Evolutionary conservation across 1,284 basidiomycete species (phyloP), one percentile per base, ranked within the genome.

Genomic region (Boletus sp.): DNA sequence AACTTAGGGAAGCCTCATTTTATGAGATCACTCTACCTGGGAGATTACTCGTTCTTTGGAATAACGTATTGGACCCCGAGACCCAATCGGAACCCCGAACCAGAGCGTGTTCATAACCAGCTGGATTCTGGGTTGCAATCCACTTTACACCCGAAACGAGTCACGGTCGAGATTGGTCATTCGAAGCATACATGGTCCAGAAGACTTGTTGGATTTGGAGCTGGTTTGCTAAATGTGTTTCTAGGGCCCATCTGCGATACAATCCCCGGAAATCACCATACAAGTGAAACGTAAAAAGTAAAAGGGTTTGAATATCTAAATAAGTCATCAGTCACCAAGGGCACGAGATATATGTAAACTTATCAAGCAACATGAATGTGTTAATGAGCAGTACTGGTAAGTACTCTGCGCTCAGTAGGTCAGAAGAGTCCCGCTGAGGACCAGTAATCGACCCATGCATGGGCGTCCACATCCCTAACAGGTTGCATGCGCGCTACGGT

Each of bases 391-490:
- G 15, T 24, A 29, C 24, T 24, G 24, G 24, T 24, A n/a, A 47
- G 39, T 47, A 15, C 18, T 18, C 11, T 27, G 18, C 4, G 7
- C 24, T 50, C 7, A 16, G 13, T 51, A 13, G 37, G 8, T 63
- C 41, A 65, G 36, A 68, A 36, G 37, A 64, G 35, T 8, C 58
- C 63, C 8, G 36, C 58, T 2, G 47, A 56, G 18, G 39, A 46
- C 65, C 65, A 67, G 39, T 67, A 61, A 20, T 36, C 24, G n/a
- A 66, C 58, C 67, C 65, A 69, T 18, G 57, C 45, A 20, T 35
- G 24, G 29, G 63, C 64, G 3, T 67, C 66, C 18, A 13, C n/a
- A 4, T 55, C 41, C 15, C 60, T 57, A 8, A 70, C 39, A n/a
- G 62, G 51, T 22, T 20, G 42, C 50, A 70, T 63, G 5, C 29